Percentiles rank a stretch among this genome's conserved stretches.
These are phyloP conservation scores for Oryza officinalis DNA, from an alignment of 176 grass and related monocot species.

Conservation along the genomic window DNA sequence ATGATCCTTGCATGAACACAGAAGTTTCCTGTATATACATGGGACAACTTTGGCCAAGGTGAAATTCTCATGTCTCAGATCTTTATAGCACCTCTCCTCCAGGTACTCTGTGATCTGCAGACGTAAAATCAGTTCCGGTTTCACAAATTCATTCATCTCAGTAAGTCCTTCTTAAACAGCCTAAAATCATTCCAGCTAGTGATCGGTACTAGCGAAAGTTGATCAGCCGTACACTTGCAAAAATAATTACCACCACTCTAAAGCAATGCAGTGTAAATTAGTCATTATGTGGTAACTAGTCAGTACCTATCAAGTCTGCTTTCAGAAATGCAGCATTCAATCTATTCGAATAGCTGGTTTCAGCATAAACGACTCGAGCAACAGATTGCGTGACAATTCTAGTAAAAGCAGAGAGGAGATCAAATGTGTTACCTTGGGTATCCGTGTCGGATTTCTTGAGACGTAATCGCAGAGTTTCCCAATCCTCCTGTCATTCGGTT, in stretches of 20 bases:
- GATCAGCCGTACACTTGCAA: neutral
- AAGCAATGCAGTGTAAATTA: neutral
- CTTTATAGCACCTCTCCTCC: slow-evolving; percentile 92
- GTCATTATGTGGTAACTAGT: neutral
- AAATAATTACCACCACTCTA: neutral
- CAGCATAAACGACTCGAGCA: neutral
- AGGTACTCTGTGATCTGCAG: slow-evolving; percentile 80
- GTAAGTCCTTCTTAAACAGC: neutral
- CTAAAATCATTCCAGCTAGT: slow-evolving; percentile 6
- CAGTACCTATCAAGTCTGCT: neutral
- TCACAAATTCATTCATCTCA: neutral
- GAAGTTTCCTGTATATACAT: slow-evolving; percentile 77
- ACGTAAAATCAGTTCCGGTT: slow-evolving; percentile 11
- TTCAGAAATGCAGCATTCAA: neutral
- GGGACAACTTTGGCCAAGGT: slow-evolving; percentile 82
- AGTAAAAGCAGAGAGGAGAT: neutral
- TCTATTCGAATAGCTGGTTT: neutral
- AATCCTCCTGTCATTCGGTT: slow-evolving; percentile 93
- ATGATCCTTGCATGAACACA: slow-evolving; percentile 91
- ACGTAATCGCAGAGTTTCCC: slow-evolving; percentile 92
- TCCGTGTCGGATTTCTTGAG: slow-evolving; percentile 76
- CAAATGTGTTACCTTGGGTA: slow-evolving; percentile 67
- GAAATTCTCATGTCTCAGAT: slow-evolving; percentile 78
- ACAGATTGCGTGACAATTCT: neutral
- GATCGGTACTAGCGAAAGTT: neutral